These are phyloP conservation scores for Periconia sp. DNA, from an alignment of 2,329 filamentous ascomycete genomes.

Conservation along the genomic window DNA sequence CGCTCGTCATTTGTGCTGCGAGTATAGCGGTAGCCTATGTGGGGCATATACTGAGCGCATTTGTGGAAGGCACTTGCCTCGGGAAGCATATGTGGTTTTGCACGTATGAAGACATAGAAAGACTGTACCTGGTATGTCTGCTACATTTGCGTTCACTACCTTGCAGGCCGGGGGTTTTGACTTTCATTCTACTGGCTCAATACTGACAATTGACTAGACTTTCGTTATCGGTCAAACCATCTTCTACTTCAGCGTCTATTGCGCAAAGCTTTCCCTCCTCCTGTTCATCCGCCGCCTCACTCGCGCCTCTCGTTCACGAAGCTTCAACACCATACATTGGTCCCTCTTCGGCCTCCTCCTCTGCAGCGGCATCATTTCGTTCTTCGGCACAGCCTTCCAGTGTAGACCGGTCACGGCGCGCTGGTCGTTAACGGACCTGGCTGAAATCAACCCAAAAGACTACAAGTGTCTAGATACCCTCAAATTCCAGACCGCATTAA, in stretches of 20 bases:
- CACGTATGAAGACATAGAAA: not conserved
- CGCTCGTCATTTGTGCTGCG: not conserved
- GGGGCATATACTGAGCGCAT: not conserved
- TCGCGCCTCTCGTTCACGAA: not conserved
- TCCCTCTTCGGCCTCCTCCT: not conserved
- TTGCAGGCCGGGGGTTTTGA: not conserved
- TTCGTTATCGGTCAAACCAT: not conserved
- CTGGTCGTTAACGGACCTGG: not conserved
- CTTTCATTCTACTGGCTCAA: not conserved
- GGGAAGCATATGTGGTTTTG: slow-evolving; percentile 1
- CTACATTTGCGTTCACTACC: not conserved
- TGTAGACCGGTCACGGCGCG: not conserved
- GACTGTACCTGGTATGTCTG: not conserved
- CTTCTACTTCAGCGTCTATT: not conserved
- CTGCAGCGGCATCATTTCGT: not conserved
- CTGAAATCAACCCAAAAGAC: not conserved
- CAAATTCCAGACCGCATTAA: not conserved
- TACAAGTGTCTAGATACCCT: not conserved
- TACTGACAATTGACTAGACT: not conserved
- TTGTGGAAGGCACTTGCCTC: not conserved
- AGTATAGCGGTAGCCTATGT: not conserved
- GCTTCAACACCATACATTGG: slow-evolving; percentile 1
- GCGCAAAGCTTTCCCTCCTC: not conserved
- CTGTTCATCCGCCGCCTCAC: not conserved
- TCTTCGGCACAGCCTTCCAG: not conserved